Percentiles rank a stretch among this genome's conserved stretches.
Evolutionary conservation across 148 eudicot genomes (phyloP).

Genomic region (Pharnaceum exiguum): DNA sequence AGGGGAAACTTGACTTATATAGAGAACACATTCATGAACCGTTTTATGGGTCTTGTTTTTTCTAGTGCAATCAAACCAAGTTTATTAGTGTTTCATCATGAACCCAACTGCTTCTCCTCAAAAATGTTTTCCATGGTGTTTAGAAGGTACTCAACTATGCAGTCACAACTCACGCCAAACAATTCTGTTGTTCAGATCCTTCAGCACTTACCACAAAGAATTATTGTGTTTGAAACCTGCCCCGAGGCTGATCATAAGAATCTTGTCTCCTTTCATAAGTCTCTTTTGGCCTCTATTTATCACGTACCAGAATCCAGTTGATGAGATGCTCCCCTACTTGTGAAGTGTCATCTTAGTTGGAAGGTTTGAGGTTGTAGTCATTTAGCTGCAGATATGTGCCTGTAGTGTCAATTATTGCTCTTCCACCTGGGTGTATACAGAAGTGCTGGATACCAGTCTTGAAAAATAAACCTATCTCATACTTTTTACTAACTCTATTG

Average conservation of each 20-base stretch:
- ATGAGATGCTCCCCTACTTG: constrained; percentile 53
- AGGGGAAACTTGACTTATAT: no score
- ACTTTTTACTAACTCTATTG: background rate
- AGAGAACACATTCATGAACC: no score
- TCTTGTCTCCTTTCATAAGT: constrained; percentile 48
- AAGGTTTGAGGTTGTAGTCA: constrained; percentile 41
- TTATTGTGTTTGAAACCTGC: constrained; percentile 62
- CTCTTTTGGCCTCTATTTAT: constrained; percentile 68
- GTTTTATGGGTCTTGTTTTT: no score
- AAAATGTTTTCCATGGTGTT: no score
- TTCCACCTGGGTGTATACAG: constrained; percentile 64
- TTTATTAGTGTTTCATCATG: no score
- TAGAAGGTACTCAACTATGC: no score
- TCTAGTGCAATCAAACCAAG: no score
- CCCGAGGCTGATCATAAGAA: constrained; percentile 54
- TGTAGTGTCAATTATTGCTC: constrained; percentile 40
- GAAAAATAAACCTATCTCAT: constrained; percentile 21
- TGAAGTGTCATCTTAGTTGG: constrained; percentile 46
- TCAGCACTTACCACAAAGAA: constrained; percentile 52
- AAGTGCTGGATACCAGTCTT: constrained; percentile 47
- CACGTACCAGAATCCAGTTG: constrained; percentile 62
- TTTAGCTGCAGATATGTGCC: constrained; percentile 32
- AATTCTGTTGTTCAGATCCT: constrained; percentile 29
- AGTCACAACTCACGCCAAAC: no score
- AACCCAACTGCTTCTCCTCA: no score